phyloP scores from a whole-genome alignment of 805 yeast genomes.

The Nadsonia fulvescens region DNA sequence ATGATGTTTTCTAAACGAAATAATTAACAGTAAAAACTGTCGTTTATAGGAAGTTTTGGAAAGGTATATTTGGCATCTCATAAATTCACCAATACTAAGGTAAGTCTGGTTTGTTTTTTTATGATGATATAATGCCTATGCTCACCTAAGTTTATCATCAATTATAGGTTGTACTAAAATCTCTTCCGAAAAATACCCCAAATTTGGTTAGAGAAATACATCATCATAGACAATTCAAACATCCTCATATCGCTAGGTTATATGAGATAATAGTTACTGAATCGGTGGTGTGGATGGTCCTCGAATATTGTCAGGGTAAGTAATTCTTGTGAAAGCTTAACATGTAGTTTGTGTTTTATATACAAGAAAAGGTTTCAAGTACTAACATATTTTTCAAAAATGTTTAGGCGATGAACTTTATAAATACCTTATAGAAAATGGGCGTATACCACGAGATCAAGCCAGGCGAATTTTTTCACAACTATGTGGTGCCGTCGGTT shows the following conservation, averaged over 20 bases:
- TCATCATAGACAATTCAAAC: conserved; percentile 69
- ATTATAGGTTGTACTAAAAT: conserved; percentile 56
- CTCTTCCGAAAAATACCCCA: conserved; percentile 59
- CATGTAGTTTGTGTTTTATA: not conserved
- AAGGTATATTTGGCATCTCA: conserved; percentile 78
- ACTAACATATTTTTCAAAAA: too few species aligned
- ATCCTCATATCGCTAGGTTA: conserved; percentile 65
- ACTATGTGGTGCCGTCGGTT: conserved; percentile 42
- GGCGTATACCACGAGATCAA: conserved; percentile 12
- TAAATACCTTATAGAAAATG: conserved; percentile 16
- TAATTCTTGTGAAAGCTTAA: conserved; percentile 7
- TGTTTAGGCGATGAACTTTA: conserved; percentile 26
- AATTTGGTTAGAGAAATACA: conserved; percentile 81
- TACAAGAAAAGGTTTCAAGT: too few species aligned
- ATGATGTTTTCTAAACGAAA: too few species aligned
- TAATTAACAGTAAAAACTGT: too few species aligned
- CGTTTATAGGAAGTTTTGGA: conserved; percentile 41
- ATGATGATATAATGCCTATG: too few species aligned
- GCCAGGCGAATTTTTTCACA: conserved; percentile 15
- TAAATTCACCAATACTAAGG: conserved; percentile 49
- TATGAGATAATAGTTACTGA: conserved; percentile 80
- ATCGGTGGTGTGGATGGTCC: conserved; percentile 61
- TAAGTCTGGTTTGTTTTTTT: conserved; percentile 7
- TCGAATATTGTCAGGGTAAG: conserved; percentile 71
- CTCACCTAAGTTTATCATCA: too few species aligned